These are phyloP conservation scores for Conringia planisiliqua DNA, from an alignment of 345 rosid genomes.

Conservation along the genomic window DNA sequence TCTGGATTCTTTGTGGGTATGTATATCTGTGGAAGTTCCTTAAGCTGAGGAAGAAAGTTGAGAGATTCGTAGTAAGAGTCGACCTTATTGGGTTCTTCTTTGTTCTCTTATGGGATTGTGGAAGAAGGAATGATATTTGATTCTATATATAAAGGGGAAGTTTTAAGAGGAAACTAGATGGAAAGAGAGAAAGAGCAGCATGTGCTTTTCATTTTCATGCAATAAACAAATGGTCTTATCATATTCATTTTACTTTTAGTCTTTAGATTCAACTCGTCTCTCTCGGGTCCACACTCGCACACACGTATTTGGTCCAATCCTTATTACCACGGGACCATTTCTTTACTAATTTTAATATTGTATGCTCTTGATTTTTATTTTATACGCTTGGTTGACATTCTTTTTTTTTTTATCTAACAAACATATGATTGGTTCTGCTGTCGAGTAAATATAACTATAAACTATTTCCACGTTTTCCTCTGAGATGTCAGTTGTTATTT, in stretches of 20 bases:
- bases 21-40: constrained; percentile 3
- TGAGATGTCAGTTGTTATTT: not conserved
- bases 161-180: constrained; percentile 36
- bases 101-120: constrained; percentile 8
- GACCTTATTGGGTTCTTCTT: constrained; percentile 15
- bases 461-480: constrained; percentile 1
- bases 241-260: not conserved
- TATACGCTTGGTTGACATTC: constrained; percentile 12
- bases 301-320: constrained; percentile 32
- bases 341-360: not conserved
- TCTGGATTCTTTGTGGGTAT: constrained; percentile 17
- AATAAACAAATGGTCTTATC: constrained; percentile 30
- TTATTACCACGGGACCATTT: not conserved
- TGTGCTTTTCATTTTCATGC: constrained; percentile 32
- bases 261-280: constrained; percentile 3
- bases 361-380: not conserved
- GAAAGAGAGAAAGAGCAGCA: constrained; percentile 35
- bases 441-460: not conserved
- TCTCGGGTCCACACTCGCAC: constrained; percentile 18
- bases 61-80: constrained; percentile 26
- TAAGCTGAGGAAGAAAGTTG: constrained; percentile 14
- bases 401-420: not conserved
- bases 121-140: constrained; percentile 18
- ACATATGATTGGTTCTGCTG: not conserved
- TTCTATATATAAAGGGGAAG: constrained; percentile 19